Conservation (phyloP, 805 yeast genomes). For the Candida rishiriensis region DNA sequence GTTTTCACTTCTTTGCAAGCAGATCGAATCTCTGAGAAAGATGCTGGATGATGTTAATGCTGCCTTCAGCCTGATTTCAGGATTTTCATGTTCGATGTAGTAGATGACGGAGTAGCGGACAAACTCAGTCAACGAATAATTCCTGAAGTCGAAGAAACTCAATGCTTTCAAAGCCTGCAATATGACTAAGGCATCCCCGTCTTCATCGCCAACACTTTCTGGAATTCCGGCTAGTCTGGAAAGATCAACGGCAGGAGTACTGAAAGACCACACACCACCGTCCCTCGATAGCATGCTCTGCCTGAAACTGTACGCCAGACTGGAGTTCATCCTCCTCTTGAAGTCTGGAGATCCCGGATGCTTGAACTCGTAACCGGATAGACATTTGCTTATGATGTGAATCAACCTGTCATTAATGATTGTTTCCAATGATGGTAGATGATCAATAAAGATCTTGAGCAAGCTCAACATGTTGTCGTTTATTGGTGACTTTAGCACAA, state of each 20-base stretch:
- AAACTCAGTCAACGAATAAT: slow-evolving; percentile 78
- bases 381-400: slow-evolving; percentile 64
- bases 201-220: slow-evolving; percentile 21
- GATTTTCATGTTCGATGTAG: slow-evolving; percentile 75
- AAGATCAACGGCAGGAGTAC: slow-evolving; percentile 14
- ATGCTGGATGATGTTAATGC: slow-evolving; percentile 78
- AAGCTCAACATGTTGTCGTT: slow-evolving; percentile 81
- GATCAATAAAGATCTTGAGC: slow-evolving; percentile 56
- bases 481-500: slow-evolving; percentile 77
- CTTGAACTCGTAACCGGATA: slow-evolving; percentile 76
- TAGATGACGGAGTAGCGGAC: slow-evolving; percentile 80
- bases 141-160: slow-evolving; percentile 67
- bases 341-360: slow-evolving; percentile 85
- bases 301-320: slow-evolving; percentile 74
- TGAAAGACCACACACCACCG: slow-evolving; percentile 36
- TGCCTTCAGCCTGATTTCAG: slow-evolving; percentile 78
- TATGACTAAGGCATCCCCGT: slow-evolving; percentile 40
- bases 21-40: slow-evolving; percentile 75
- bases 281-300: slow-evolving; percentile 68
- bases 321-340: slow-evolving; percentile 50
- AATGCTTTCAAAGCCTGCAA: slow-evolving; percentile 78
- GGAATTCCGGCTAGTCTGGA: slow-evolving; percentile 19
- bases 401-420: slow-evolving; percentile 68
- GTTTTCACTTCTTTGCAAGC: slow-evolving; percentile 74
- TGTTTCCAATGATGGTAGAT: slow-evolving; percentile 76